Evolutionary conservation across 371 early-diverging fungal genomes (phyloP).

Genomic region (Mucor plumbeus): DNA sequence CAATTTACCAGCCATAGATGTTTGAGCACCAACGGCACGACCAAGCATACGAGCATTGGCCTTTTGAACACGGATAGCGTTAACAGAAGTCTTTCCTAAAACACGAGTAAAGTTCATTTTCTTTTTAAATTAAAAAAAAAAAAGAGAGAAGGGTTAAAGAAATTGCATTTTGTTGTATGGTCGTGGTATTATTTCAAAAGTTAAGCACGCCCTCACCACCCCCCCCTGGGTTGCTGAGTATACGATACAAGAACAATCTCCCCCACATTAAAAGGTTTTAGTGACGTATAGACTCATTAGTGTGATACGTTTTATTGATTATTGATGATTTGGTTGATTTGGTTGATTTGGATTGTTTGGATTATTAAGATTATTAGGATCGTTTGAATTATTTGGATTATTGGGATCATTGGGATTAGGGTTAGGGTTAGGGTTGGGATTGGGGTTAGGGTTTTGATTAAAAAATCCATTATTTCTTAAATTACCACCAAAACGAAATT

Average conservation of each 20-base stretch:
- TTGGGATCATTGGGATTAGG: background rate
- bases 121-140: conserved; percentile 3
- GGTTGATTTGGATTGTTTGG: background rate
- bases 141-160: conserved; percentile 22
- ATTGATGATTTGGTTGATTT: background rate
- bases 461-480: background rate
- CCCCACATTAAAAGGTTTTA: conserved; percentile 2
- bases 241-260: background rate
- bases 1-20: conserved; percentile 26
- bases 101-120: conserved; percentile 29
- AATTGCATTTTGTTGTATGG: background rate
- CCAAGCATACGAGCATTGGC: conserved; percentile 30
- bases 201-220: background rate
- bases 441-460: background rate
- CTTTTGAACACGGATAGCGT: conserved; percentile 39
- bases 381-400: too few species aligned
- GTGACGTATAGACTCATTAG: background rate
- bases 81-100: conserved; percentile 43
- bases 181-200: background rate
- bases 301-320: conserved; percentile 11
- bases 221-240: conserved; percentile 14
- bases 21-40: conserved; percentile 26
- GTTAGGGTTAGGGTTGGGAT: background rate
- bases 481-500: conserved; percentile 46
- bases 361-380: too few species aligned